Evolutionary conservation across 2,329 filamentous ascomycete genomes (phyloP).

Genomic region (Xylaria sp.): DNA sequence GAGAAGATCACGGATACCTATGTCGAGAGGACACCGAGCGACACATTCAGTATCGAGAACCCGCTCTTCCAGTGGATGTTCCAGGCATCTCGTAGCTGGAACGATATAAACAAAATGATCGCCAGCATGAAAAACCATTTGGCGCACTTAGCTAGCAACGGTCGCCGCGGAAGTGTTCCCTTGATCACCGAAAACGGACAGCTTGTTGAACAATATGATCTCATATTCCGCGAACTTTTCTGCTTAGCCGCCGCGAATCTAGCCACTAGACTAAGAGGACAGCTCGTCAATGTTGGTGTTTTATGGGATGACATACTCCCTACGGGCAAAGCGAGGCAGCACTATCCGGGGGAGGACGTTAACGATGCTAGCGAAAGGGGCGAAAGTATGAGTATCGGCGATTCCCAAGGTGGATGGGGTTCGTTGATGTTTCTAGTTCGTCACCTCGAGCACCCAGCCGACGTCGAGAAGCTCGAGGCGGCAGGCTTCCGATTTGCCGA

Average conservation of each 20-base stretch:
- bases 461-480: constrained; percentile 69
- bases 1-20: constrained; percentile 82
- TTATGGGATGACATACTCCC: constrained; percentile 78
- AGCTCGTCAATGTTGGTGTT: constrained; percentile 67
- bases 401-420: constrained; percentile 65
- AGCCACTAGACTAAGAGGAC: constrained; percentile 67
- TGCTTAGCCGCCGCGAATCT: constrained; percentile 79
- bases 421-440: constrained; percentile 83
- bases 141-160: constrained; percentile 50
- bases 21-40: constrained; percentile 70
- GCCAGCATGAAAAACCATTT: constrained; percentile 76
- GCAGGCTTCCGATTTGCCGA: constrained; percentile 80
- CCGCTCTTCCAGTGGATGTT: constrained; percentile 89
- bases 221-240: constrained; percentile 82
- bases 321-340: constrained; percentile 55
- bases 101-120: constrained; percentile 68
- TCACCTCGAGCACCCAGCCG: constrained; percentile 60
- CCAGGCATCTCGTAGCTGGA: constrained; percentile 79
- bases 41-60: constrained; percentile 77
- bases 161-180: constrained; percentile 48
- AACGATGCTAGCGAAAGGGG: constrained; percentile 21
- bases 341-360: constrained; percentile 7
- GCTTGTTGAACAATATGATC: constrained; percentile 71
- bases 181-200: constrained; percentile 60
- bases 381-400: constrained; percentile 24